phyloP scores from a whole-genome alignment of 352 stramenopile genomes.

The Hyaloperonospora arabidopsidis region DNA sequence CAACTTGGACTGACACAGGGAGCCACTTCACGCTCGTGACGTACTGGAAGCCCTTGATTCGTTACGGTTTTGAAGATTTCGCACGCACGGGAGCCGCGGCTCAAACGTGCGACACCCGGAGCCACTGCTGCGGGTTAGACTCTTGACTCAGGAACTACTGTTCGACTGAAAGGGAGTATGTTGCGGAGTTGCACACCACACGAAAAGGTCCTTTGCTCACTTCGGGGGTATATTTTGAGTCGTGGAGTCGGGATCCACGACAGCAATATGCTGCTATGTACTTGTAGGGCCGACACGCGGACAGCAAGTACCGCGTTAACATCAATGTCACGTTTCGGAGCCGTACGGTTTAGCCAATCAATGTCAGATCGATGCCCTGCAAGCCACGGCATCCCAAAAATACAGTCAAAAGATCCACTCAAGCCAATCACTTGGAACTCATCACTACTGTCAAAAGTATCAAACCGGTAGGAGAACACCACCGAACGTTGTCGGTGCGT shows the following conservation, averaged over 20 bases:
- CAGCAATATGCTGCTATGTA: not conserved
- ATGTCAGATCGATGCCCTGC: not conserved
- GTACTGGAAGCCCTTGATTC: no score
- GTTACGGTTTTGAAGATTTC: no score
- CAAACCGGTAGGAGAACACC: not conserved
- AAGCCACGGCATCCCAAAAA: not conserved
- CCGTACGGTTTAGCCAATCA: not conserved
- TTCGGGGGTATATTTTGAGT: not conserved
- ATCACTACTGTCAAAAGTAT: not conserved
- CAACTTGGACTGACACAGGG: no score
- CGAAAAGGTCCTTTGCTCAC: not conserved
- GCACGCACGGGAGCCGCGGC: no score
- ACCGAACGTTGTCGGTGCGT: no score
- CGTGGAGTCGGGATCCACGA: not conserved
- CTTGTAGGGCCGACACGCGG: not conserved
- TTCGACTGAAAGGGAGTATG: not conserved
- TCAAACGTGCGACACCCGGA: not conserved
- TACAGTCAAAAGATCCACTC: slow-evolving; percentile 1
- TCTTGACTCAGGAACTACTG: not conserved
- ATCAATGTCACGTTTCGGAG: not conserved
- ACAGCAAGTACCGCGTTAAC: not conserved
- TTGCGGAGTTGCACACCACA: not conserved
- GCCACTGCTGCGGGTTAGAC: slow-evolving; percentile 1
- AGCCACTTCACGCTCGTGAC: no score
- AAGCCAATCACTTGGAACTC: not conserved